Evolutionary conservation across 306 rosid genomes (phyloP), one percentile per base, ranked within the genome.

Genomic region (Chamaecrista fasciculata): DNA sequence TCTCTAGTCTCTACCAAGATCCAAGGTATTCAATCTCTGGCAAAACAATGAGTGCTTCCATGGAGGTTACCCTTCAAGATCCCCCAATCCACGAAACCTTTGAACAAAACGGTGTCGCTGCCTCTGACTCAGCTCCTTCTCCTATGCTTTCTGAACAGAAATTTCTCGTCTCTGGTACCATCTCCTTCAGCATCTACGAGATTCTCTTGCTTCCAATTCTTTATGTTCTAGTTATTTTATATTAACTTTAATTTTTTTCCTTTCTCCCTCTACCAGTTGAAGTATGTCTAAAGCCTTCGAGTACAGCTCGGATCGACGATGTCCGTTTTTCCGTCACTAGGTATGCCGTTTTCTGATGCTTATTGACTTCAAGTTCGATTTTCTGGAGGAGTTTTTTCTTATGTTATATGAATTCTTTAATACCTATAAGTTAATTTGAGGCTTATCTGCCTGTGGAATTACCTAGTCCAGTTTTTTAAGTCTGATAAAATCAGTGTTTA

Each of bases 271-370:
- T 64, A 23, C 36, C 76, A 94, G 97, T 94, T 20, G 99, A 94
- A 77, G 97, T 85, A 18, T 79, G 88, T 82, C 77, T 94, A 36
- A 94, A 94, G 77, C 80, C 88, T 75, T 85, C 97, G 4, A 91
- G 99, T 73, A 85, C 96, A 36, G 96, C 92, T 67, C 83, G 75
- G 70, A 72, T 76, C 10, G 79, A 73, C 9, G 92, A 91, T 66
- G 92, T 89, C 14, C 96, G 95, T 26, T 76, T 67, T 14, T 86
- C 99, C 20, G 78, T 91, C 28, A 96, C 88, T 80, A 83, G 90
- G 98, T 87, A 61, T 10, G 69, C 31, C 26, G 29, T 36, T 31
- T 48, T 39, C 3, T 59, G 34, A 48, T 66, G 47, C 24, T 74
- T 39, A 6, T 16, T 39, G 29, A 26, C 48, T 16, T 28, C 28